Evolutionary conservation across 345 rosid genomes (phyloP).

Genomic region (Pseudoturritis turrita): DNA sequence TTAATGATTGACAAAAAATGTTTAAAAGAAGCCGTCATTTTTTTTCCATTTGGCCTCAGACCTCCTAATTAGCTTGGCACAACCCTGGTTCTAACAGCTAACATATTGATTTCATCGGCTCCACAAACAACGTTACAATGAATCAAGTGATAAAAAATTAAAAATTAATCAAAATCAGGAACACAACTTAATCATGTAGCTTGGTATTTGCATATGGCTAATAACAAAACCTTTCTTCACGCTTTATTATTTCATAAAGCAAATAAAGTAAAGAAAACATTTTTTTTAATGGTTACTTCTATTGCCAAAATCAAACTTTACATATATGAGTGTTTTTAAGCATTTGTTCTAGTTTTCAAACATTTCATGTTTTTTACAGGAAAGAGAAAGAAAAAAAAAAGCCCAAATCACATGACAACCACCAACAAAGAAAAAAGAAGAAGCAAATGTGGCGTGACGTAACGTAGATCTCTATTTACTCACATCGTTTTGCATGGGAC

Average conservation of each 20-base stretch:
- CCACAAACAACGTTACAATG: background rate
- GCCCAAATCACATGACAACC: slow-evolving; percentile 6
- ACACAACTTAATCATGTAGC: background rate
- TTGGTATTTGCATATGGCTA: background rate
- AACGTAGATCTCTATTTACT: slow-evolving; percentile 3
- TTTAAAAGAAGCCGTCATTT: no score
- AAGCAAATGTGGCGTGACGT: slow-evolving; percentile 9
- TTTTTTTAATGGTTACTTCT: background rate
- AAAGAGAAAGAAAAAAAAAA: background rate
- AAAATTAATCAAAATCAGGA: background rate
- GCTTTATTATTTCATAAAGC: background rate
- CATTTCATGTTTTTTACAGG: background rate
- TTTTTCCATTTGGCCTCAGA: no score
- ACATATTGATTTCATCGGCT: background rate
- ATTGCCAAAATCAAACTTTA: background rate
- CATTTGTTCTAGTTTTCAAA: background rate
- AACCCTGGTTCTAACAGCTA: no score
- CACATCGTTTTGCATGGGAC: background rate
- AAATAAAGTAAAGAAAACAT: background rate
- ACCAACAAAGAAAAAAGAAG: background rate
- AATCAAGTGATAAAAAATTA: background rate
- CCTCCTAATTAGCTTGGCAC: no score
- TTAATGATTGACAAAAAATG: no score
- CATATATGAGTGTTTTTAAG: background rate
- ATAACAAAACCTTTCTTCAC: background rate